Conservation (phyloP, 2,329 filamentous ascomycete species). For the Seiridium unicorne region DNA sequence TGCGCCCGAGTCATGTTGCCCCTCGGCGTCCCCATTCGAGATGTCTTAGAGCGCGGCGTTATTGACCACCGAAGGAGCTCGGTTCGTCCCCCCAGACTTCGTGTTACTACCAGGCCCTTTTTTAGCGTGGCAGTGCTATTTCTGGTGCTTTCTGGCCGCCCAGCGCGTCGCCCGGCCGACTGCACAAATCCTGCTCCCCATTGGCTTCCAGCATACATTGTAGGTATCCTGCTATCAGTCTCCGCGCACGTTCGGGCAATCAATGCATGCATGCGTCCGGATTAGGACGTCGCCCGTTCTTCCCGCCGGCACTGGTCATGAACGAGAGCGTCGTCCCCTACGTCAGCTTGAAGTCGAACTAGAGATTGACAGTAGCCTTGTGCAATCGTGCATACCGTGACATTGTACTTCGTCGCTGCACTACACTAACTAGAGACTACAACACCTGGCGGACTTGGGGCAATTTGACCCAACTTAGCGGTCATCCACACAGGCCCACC, state of each 20-base stretch:
- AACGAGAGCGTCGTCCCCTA: not conserved
- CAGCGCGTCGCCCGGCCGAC: not conserved
- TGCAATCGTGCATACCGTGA: too few species aligned
- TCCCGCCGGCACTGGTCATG: too few species aligned
- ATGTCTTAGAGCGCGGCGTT: not conserved
- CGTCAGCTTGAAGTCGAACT: too few species aligned
- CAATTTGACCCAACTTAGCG: too few species aligned
- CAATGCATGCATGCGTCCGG: not conserved
- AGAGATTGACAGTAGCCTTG: too few species aligned
- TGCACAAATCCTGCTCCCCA: not conserved
- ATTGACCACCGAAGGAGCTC: not conserved
- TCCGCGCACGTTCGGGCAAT: not conserved
- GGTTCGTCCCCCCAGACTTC: not conserved
- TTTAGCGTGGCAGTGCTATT: constrained; percentile 2
- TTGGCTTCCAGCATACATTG: not conserved
- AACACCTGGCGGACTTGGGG: too few species aligned
- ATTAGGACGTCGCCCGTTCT: not conserved
- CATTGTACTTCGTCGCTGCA: too few species aligned
- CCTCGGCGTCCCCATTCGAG: not conserved
- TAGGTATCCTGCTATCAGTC: not conserved
- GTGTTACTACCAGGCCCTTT: not conserved
- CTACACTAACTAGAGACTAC: too few species aligned
- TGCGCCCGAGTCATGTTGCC: constrained; percentile 6
- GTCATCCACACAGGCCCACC: too few species aligned
- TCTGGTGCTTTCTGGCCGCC: not conserved